A percentile compares a stretch with the other conserved stretches of the same genome.
phyloP scores from a whole-genome alignment of 768 basidiomycete species.

The Podaxis pistillaris region DNA sequence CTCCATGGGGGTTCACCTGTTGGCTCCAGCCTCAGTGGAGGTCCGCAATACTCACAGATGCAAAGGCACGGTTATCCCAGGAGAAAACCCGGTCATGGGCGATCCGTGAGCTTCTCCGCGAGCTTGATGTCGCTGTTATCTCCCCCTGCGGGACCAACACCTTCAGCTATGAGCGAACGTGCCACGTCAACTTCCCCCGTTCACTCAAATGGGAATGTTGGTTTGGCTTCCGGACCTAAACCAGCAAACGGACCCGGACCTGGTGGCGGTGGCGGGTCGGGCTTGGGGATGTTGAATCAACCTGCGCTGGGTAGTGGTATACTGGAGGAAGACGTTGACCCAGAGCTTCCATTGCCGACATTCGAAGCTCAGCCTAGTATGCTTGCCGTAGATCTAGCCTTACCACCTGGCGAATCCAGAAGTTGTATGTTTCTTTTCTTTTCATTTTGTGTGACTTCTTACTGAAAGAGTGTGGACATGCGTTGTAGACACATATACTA shows the following conservation, averaged over 20 bases:
- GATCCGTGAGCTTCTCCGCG: slow-evolving; percentile 12
- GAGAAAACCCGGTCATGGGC: slow-evolving; percentile 4
- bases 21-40: background rate
- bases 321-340: slow-evolving; percentile 38
- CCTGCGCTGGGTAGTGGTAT: slow-evolving; percentile 6
- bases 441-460: background rate
- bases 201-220: background rate
- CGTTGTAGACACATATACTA: slow-evolving; percentile 73
- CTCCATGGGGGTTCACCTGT: slow-evolving; percentile 16
- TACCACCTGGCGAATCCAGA: slow-evolving; percentile 81
- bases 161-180: background rate
- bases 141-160: background rate
- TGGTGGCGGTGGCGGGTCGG: slow-evolving; percentile 21
- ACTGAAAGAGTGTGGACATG: slow-evolving; percentile 6
- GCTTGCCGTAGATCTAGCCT: slow-evolving; percentile 81
- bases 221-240: background rate
- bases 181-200: background rate
- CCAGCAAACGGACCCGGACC: background rate
- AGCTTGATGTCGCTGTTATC: slow-evolving; percentile 16
- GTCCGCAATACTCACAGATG: background rate
- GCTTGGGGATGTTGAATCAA: slow-evolving; percentile 17
- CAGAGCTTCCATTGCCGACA: slow-evolving; percentile 73
- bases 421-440: slow-evolving; percentile 57
- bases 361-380: slow-evolving; percentile 84
- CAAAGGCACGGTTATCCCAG: background rate